Base-by-base conservation (phyloP, 2,329 filamentous ascomycete genomes). In the Scedosporium boydii region DNA sequence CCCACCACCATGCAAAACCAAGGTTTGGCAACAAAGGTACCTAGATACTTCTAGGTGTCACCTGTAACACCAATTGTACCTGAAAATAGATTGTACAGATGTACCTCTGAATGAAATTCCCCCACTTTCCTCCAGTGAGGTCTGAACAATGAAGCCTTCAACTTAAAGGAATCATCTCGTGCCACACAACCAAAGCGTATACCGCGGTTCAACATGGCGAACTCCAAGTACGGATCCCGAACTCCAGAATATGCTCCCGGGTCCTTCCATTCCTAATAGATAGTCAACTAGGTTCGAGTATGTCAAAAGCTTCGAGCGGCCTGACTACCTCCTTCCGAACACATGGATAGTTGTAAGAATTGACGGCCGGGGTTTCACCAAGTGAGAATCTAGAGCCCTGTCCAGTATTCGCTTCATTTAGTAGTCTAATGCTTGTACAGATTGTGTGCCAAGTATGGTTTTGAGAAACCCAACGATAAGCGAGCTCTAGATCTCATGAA, bases 281-380 rank as follows among this genome's bases (percentile, higher is more conserved):
- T 27, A 12, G 3, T 6, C 26, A 18, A 29, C 9, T 60, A 96
- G 91, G 75, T 98, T 92, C 73, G 93, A 96, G 77, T 99, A 99
- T 75, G 93, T 98, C 66, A 91, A 90, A 72, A 76, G 80, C 58
- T 98, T 98, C 71, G 95, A 99, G 80, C 89, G 89, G 70, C 78
- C 87, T 6, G 92, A 97, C 71, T 76, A 77, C 57, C 78, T 99
- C 48, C 82, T 98, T 23, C 91, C 88, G 61, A 96, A 96, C 71
- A 98, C 93, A 27, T 99, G 93, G 92, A 89, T 98, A 63, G 91
- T 98, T 21, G 87, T 99, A 62, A 87, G 95, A 64, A 87, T 99
- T 70, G 95, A 99, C 76, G 95, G 95, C 26, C 84, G 93, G 66
- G 93, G 92, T 18, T 99, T 99, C 76, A 95, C 93, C 70, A 97